Base-by-base conservation (phyloP, 2,329 filamentous ascomycete genomes). In the Botrytis squamosa region DNA sequence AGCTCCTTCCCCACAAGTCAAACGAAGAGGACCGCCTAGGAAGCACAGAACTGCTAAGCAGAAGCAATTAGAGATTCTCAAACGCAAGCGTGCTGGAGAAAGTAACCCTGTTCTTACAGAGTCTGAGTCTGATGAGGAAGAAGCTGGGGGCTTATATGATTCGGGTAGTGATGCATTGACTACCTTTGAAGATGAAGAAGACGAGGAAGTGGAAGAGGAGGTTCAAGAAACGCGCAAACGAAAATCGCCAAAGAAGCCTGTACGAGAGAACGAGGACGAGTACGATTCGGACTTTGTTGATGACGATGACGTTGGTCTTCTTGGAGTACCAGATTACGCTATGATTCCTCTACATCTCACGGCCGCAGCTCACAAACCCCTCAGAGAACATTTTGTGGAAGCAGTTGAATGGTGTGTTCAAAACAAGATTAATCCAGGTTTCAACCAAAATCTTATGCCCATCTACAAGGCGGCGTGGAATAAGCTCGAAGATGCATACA, bases 351-450 rank as follows among this genome's bases (percentile, higher is more conserved):
- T 95, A 1, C 84, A 92, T 77, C 94, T 93, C 80, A 92, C 90
- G 0, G 83, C 86, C 5, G 86, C 91, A 73, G 87, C 89, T 0
- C 89, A 90, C 75, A 90, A 90, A 77, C 91, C 91, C 69, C 84
- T 91, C 0, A 90, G 90, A 76, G 90, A 93, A 57, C 88, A 94
- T 68, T 95, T 95, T 83, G 88, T 88, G 66, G 89, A 91, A 77
- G 91, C 89, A 0, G 85, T 95, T 2, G 92, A 94, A 80, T 95
- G 92, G 92, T 91, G 95, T 83, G 90, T 95, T 3, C 92, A 94
- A 78, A 92, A 92, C 80, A 91, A 91, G 77, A 86, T 96, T 69
- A 91, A 94, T 77, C 92, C 92, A 0, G 88, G 85, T 0, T 95
- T 94, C 78, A 83, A 87, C 18, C 86, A 86, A 29, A 83, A 87